Base-by-base conservation (phyloP, 164 flowering plant genomes). In the Nymphaea colorata region DNA sequence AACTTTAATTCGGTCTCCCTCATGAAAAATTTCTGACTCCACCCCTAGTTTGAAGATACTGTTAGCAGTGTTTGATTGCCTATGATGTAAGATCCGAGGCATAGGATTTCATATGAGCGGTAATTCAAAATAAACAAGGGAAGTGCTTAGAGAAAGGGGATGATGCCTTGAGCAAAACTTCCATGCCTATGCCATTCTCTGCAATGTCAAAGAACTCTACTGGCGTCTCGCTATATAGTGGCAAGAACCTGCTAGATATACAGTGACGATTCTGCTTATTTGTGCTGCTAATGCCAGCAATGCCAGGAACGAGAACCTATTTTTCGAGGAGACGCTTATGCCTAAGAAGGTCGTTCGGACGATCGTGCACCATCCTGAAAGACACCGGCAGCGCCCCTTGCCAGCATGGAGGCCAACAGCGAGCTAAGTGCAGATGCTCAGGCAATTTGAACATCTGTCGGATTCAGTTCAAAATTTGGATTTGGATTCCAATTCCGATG, bases 361-460 rank as follows among this genome's bases (percentile, higher is more conserved):
- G 68, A 85, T 93, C 15, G 98, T 93, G 53, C 2, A 4, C 71
- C 44, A 87, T 74, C 45, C 94, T 93, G 12, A 89, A 81, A 66
- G 75, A 76, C 1, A 91, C 97, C 4, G 97, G 98, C n/a, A 97
- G 97, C 36, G 36, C 36, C 36, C 36, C 36, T 25, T 25, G 36
- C 36, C 36, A 25, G 1, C 36, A 25, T 25, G 36, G 36, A 25
- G 36, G 36, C 36, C 36, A 25, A 25, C 36, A 25, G 36, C 36
- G 36, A 25, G 67, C 79, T 82, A 12, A 84, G 85, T 0, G 96
- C 97, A 0, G 96, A 89, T 67, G 84, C 96, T 4, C 94, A 89
- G 36, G 36, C 1, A 25, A 25, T 25, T 25, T 25, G 36, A 25
- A 25, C 36, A 1, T 25, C 36, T 0, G 36, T 25, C 36, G 0